These are phyloP conservation scores for Chlorella ohadii DNA, from an alignment of 139 green algal species.

Conservation along the genomic window DNA sequence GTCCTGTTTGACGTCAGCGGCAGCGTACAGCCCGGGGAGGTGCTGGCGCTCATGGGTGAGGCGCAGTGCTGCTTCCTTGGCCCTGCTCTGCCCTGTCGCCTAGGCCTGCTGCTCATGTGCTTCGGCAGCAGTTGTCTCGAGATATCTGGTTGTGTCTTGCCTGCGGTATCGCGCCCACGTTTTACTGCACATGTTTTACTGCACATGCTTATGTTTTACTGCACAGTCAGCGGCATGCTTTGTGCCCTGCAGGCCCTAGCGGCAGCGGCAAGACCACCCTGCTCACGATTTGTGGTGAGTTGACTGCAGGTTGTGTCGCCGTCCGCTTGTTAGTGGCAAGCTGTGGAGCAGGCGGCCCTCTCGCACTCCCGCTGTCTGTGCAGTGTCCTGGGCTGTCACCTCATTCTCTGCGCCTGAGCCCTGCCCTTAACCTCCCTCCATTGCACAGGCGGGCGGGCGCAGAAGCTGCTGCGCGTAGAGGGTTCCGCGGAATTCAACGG, in stretches of 20 bases:
- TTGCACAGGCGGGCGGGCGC: constrained; percentile 47
- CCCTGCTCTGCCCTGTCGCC: no score
- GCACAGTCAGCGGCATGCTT: no score
- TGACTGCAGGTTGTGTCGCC: no score
- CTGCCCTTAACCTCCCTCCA: no score
- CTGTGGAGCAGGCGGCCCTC: no score
- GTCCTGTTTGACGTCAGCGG: constrained; percentile 62
- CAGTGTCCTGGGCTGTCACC: no score
- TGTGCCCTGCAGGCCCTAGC: constrained; percentile 60
- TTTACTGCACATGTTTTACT: neutral
- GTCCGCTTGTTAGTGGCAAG: no score
- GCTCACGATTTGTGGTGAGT: constrained; percentile 70
- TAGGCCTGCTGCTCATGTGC: neutral
- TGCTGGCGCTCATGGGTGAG: constrained; percentile 66
- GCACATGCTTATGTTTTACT: neutral
- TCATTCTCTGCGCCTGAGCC: no score
- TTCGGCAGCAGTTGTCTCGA: no score
- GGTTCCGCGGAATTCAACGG: constrained; percentile 83
- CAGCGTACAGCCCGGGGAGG: constrained; percentile 55
- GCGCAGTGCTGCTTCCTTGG: neutral
- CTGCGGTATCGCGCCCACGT: neutral
- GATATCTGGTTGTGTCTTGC: neutral
- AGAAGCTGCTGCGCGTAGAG: constrained; percentile 34
- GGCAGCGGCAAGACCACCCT: constrained; percentile 86
- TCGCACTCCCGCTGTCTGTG: no score